Evolutionary conservation across 495 filamentous ascomycete species (phyloP), one percentile per base, ranked within the genome.

Genomic region (Aspergillus wentii): DNA sequence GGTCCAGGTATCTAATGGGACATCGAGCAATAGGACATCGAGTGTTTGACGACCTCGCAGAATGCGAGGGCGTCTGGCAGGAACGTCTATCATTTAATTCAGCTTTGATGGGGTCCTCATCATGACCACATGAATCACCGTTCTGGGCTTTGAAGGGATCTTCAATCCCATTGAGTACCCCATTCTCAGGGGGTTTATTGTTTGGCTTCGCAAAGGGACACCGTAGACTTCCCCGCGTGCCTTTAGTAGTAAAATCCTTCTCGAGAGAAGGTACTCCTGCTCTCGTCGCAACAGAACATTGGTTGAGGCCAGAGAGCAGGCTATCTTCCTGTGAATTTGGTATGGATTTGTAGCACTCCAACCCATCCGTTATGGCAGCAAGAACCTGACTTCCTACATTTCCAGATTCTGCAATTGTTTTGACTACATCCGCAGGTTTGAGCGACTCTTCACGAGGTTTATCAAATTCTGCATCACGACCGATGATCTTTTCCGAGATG

Each of bases 1-100:
- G 81, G 52, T 94, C 81, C 44, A 95, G 63, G 56, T 82, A 94
- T 22, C 89, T 83, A 44, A 95, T 95, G 1, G 89, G 89, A 59
- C 89, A 95, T 52, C 83, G 80, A 20, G 79, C 70, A 40, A 95
- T 89, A 1, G 88, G 89, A 60, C 89, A 95, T 53, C 76, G 82
- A 21, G 71, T 56, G 7, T 58, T 60, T 2, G 76, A 76, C 10
- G 74, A 73, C 20, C 66, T 59, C 16, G 69, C 69, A 1, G 78
- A 78, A 3, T 13, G 9, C 35, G 57, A 56, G 13, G 55, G 51
- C 4, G 55, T 51, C n/a, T 49, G 55, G 31, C 56, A 63, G 14
- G 62, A 64, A 4, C 51, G 57, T 44, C 54, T 55, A 39, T 72
- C 62, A 21, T 57, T 46, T 35, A 56, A 41, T 30, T 74, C 68